Evolutionary conservation across 768 basidiomycete species (phyloP).

Genomic region (Pulveroboletus sp.): DNA sequence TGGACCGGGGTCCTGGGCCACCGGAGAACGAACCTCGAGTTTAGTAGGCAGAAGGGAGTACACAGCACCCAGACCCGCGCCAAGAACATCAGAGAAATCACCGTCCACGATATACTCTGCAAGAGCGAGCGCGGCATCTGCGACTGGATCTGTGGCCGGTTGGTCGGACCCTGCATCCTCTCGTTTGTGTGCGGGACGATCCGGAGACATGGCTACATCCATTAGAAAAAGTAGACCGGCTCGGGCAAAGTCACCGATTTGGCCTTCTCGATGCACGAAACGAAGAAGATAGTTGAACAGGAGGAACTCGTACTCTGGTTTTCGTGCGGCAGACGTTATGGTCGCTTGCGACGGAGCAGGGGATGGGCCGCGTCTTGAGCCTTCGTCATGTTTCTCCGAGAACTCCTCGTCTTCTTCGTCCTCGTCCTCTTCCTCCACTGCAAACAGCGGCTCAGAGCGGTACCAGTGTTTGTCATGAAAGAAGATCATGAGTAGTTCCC

Average conservation of each 20-base stretch:
- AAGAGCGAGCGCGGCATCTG: slow-evolving; percentile 80
- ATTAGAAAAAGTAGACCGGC: slow-evolving; percentile 91
- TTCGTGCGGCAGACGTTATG: slow-evolving; percentile 52
- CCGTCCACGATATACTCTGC: slow-evolving; percentile 93
- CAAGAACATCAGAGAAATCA: slow-evolving; percentile 98
- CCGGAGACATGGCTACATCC: slow-evolving; percentile 92
- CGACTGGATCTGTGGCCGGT: slow-evolving; percentile 56
- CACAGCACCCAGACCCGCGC: slow-evolving; percentile 87
- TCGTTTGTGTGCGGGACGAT: slow-evolving; percentile 43
- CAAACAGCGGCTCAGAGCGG: slow-evolving; percentile 67
- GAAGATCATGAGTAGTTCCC: slow-evolving; percentile 93
- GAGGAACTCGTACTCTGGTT: slow-evolving; percentile 91
- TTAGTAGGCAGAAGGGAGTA: slow-evolving; percentile 90
- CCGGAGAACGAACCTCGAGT: slow-evolving; percentile 59
- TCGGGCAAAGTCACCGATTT: slow-evolving; percentile 89
- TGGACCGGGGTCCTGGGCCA: slow-evolving; percentile 35
- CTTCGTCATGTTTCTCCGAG: slow-evolving; percentile 3
- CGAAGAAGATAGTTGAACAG: slow-evolving; percentile 94
- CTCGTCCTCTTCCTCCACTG: slow-evolving; percentile 74
- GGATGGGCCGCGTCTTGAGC: slow-evolving; percentile 39
- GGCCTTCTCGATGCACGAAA: slow-evolving; percentile 91
- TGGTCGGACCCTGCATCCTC: slow-evolving; percentile 30
- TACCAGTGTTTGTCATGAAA: slow-evolving; percentile 94
- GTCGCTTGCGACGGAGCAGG: slow-evolving; percentile 61
- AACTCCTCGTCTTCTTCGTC: slow-evolving; percentile 48